Conservation (phyloP, 257 asterid genomes). For the Nicotiana noctiflora region DNA sequence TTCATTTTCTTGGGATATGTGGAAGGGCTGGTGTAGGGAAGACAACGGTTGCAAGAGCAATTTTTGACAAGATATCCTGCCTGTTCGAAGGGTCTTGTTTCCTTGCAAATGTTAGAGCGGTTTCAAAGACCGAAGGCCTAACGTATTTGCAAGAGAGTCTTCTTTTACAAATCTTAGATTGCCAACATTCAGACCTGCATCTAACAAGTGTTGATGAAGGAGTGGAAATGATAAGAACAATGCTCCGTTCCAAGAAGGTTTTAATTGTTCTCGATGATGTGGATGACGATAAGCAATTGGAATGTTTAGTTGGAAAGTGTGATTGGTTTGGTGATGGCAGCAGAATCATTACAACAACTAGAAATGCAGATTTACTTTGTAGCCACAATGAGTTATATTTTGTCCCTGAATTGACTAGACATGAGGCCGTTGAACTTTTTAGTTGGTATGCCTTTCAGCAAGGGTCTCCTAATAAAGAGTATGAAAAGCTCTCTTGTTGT, state of each 20-base stretch:
- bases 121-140: background rate
- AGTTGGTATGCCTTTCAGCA: slow-evolving; percentile 3
- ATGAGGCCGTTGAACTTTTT: slow-evolving; percentile 1
- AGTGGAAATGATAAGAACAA: background rate
- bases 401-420: background rate
- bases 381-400: background rate
- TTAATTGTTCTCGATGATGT: slow-evolving; percentile 6
- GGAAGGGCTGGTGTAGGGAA: slow-evolving; percentile 11
- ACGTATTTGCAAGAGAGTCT: background rate
- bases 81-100: slow-evolving; percentile 7
- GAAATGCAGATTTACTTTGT: background rate
- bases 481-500: background rate
- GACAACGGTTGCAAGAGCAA: slow-evolving; percentile 8
- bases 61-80: background rate
- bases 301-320: background rate
- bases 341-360: background rate
- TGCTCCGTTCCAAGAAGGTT: background rate
- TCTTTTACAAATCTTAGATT: background rate
- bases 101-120: background rate
- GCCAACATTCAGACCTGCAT: background rate
- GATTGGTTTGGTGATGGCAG: slow-evolving; percentile 11
- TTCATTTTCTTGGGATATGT: background rate
- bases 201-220: background rate
- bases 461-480: background rate
- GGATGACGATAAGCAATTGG: background rate